Percentiles rank a stretch among this genome's conserved stretches.
Evolutionary conservation across 208 protist species (phyloP).

Genomic region (Crithidia acanthocephali): DNA sequence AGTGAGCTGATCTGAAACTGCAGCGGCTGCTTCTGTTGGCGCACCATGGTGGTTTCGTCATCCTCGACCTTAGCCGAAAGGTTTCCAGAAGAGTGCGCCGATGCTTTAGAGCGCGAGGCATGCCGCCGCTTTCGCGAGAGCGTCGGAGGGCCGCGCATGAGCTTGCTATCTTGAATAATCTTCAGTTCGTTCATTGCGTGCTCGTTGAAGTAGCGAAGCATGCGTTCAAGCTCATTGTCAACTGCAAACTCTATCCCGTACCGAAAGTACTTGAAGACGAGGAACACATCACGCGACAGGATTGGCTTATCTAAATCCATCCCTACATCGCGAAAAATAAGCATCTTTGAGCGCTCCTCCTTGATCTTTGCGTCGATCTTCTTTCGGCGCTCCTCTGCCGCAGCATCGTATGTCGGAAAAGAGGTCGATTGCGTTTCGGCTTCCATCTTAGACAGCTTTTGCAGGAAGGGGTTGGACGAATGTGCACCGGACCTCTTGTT

Average conservation of each 20-base stretch:
- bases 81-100: background rate
- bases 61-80: background rate
- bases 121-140: conserved; percentile 53
- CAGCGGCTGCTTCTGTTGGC: conserved; percentile 9
- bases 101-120: background rate
- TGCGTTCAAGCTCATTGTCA: conserved; percentile 89
- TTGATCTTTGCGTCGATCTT: conserved; percentile 69
- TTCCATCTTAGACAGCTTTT: conserved; percentile 69
- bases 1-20: conserved; percentile 48
- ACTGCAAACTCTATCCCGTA: conserved; percentile 89
- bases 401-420: conserved; percentile 60
- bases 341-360: conserved; percentile 70
- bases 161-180: conserved; percentile 88
- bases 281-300: conserved; percentile 86
- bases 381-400: conserved; percentile 40
- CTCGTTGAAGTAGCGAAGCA: conserved; percentile 92
- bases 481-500: background rate
- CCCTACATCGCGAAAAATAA: conserved; percentile 87
- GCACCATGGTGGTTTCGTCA: background rate
- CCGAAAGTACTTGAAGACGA: conserved; percentile 88
- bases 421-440: conserved; percentile 41
- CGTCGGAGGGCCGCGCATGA: conserved; percentile 81
- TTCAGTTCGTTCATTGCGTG: conserved; percentile 89
- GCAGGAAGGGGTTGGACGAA: conserved; percentile 54
- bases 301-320: conserved; percentile 92